Percentiles rank a stretch among this genome's conserved stretches.
phyloP scores from a whole-genome alignment of 768 basidiomycete genomes.

The Naganishia vaughanmartiniae region DNA sequence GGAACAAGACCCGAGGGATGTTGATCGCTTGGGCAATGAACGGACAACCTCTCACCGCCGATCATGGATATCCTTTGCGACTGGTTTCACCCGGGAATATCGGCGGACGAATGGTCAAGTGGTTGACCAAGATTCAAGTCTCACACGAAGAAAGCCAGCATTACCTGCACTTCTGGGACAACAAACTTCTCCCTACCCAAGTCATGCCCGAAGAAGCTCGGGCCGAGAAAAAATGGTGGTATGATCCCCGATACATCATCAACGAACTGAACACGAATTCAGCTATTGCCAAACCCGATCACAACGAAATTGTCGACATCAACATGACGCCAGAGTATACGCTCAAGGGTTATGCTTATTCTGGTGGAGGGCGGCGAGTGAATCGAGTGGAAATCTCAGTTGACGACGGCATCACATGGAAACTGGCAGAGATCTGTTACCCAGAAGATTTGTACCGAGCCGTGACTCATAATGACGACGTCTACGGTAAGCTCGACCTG shows the following conservation, averaged over 20 bases:
- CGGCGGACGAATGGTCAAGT: conserved; percentile 62
- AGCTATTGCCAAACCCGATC: conserved; percentile 61
- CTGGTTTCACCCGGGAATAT: conserved; percentile 65
- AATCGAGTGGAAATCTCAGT: conserved; percentile 62
- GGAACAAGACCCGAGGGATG: conserved; percentile 58
- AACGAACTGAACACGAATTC: conserved; percentile 65
- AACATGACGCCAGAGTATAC: conserved; percentile 50
- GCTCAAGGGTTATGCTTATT: conserved; percentile 63
- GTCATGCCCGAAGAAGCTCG: conserved; percentile 60
- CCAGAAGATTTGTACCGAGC: conserved; percentile 60
- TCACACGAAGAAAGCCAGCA: conserved; percentile 60
- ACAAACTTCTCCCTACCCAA: conserved; percentile 63
- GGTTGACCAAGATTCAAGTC: conserved; percentile 62
- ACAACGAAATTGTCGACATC: conserved; percentile 55
- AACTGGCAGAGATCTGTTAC: conserved; percentile 55
- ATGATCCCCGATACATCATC: conserved; percentile 50
- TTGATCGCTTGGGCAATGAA: conserved; percentile 64
- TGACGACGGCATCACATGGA: conserved; percentile 60
- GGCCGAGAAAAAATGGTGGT: conserved; percentile 56
- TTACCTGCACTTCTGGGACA: conserved; percentile 58
- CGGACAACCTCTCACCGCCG: conserved; percentile 61
- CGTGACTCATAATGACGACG: conserved; percentile 49
- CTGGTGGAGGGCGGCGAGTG: conserved; percentile 62
- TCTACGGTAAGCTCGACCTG: conserved; percentile 60
- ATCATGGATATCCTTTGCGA: conserved; percentile 68